Evolutionary conservation across 768 basidiomycete genomes (phyloP).

Genomic region (Leucocoprinus sp.): DNA sequence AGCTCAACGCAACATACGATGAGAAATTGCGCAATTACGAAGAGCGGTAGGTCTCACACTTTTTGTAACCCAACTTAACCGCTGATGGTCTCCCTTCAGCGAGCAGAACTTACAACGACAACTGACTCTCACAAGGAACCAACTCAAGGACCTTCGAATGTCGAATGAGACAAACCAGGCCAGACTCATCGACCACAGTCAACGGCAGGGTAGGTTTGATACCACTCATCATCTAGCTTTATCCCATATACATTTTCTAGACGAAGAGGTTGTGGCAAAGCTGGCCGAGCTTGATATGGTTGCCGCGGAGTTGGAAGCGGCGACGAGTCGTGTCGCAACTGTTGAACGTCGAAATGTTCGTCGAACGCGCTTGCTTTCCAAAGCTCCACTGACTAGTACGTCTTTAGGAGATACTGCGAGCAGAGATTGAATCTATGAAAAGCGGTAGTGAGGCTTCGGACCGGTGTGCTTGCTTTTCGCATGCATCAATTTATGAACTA

Average conservation of each 20-base stretch:
- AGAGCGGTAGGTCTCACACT: slow-evolving; percentile 60
- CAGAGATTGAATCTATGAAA: slow-evolving; percentile 87
- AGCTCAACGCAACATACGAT: slow-evolving; percentile 94
- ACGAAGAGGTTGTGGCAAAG: slow-evolving; percentile 87
- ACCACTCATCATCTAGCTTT: background rate
- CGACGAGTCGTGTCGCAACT: slow-evolving; percentile 87
- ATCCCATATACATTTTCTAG: slow-evolving; percentile 27
- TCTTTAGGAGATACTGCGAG: slow-evolving; percentile 81
- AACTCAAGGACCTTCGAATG: slow-evolving; percentile 81
- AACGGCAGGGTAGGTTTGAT: slow-evolving; percentile 80
- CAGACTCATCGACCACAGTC: slow-evolving; percentile 82
- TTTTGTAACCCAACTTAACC: background rate
- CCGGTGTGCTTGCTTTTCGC: slow-evolving; percentile 34
- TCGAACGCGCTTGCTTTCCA: slow-evolving; percentile 5
- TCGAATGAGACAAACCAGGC: slow-evolving; percentile 93
- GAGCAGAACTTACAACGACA: slow-evolving; percentile 94
- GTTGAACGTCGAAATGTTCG: slow-evolving; percentile 89
- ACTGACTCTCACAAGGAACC: slow-evolving; percentile 76
- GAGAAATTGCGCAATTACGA: slow-evolving; percentile 94
- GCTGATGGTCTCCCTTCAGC: slow-evolving; percentile 29
- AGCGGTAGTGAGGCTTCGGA: slow-evolving; percentile 68
- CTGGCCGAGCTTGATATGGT: slow-evolving; percentile 94
- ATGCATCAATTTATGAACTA: background rate
- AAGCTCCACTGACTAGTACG: background rate
- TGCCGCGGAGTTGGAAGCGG: slow-evolving; percentile 86